phyloP scores from a whole-genome alignment of 495 filamentous ascomycete genomes.

The Aspergillus leporis region DNA sequence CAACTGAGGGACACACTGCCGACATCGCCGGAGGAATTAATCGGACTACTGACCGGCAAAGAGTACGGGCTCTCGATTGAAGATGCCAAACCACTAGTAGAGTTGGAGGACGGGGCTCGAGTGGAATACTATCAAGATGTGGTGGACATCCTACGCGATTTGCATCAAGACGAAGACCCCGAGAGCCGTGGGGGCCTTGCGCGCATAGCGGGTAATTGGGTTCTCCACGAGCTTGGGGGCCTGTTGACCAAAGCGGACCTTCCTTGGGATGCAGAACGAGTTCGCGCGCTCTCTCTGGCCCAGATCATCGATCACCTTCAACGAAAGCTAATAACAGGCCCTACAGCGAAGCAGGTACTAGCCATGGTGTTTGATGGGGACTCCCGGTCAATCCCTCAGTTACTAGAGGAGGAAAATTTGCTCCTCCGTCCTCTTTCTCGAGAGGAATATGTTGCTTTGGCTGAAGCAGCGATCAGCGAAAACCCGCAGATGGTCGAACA shows the following conservation, averaged over 20 bases:
- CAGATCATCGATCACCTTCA: conserved; percentile 66
- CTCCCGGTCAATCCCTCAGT: conserved; percentile 50
- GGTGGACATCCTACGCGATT: conserved; percentile 52
- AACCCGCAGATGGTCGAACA: conserved; percentile 65
- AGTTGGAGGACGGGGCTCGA: conserved; percentile 76
- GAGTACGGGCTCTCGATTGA: conserved; percentile 71
- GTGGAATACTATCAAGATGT: conserved; percentile 82
- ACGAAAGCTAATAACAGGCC: conserved; percentile 68
- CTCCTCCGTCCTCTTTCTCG: conserved; percentile 58
- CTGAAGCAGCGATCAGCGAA: conserved; percentile 41
- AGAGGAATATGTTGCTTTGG: conserved; percentile 48
- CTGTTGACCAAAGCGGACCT: conserved; percentile 57
- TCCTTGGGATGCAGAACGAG: conserved; percentile 53
- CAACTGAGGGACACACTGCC: conserved; percentile 63
- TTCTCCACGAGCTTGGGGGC: conserved; percentile 86
- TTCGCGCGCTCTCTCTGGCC: conserved; percentile 63
- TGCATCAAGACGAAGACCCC: conserved; percentile 35
- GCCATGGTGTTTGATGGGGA: conserved; percentile 58
- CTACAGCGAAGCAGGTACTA: conserved; percentile 73
- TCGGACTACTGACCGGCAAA: conserved; percentile 54
- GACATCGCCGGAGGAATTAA: conserved; percentile 65
- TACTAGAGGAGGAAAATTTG: conserved; percentile 68
- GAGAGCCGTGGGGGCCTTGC: conserved; percentile 29
- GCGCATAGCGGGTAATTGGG: conserved; percentile 63
- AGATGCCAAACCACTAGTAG: conserved; percentile 80